Evolutionary conservation across 2,329 filamentous ascomycete species (phyloP), one percentile per base, ranked within the genome.

Genomic region (Aspergillus sp.): DNA sequence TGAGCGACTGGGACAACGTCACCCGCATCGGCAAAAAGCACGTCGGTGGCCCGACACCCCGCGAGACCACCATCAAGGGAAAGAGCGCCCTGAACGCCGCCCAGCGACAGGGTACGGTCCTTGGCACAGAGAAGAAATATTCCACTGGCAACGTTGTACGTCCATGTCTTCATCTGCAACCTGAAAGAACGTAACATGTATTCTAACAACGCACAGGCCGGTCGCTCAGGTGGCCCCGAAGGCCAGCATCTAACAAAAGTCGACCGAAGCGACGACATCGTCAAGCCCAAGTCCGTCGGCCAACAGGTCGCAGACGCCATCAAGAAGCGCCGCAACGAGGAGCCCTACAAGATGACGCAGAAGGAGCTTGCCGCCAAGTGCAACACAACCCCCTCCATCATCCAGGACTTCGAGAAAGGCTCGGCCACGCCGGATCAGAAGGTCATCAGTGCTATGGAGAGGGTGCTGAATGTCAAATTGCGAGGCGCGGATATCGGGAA

Each of bases 181-280:
- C 26, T 29, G 3, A 33, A 28, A 15, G 27, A 14, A 16, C 22
- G 32, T 42, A 17, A 16, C 29, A 29, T 24, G 13, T 29, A 19
- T 19, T 42, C 37, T 46, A 34, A 50, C 35, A 12, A n/a, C 22
- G 10, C 10, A 24, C 44, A 73, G 66, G 57, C 69, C 26, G 48
- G 44, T 15, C 58, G 57, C 35, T 35, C 65, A 39, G 67, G 66
- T 40, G 71, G 57, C 33, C 52, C 71, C 46, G 89, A 96, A 67
- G 91, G 91, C 50, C 91, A 98, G 68, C 88, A 85, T 58, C 74
- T 96, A 45, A 96, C 91, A 48, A 95, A 96, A 72, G 88, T 98
- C 63, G 91, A 96, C 72, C 88, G 89, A 49, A 80, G 79, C 59
- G 88, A 96, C 71, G 91, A 95, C 60, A 94, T 95, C 67, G 81